phyloP scores from a whole-genome alignment of 2,329 filamentous ascomycete genomes.

The Elsinoe fawcettii region DNA sequence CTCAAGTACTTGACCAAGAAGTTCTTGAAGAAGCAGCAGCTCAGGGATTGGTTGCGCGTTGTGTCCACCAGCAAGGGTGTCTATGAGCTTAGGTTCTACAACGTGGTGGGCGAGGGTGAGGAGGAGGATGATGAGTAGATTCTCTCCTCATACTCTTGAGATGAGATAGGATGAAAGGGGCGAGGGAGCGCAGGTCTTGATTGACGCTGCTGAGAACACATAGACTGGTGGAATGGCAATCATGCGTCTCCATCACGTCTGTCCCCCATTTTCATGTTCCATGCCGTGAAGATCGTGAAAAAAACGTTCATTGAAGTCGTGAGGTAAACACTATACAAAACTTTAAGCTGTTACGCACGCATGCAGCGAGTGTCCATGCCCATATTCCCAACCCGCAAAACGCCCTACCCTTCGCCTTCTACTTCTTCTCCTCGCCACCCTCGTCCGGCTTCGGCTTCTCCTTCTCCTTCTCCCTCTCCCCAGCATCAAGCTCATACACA shows the following conservation, averaged over 20 bases:
- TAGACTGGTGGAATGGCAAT: conserved; percentile 12
- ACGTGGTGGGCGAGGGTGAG: conserved; percentile 96
- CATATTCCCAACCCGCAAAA: too few species aligned
- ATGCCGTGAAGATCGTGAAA: neutral
- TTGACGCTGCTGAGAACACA: conserved; percentile 9
- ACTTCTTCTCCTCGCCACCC: conserved; percentile 17
- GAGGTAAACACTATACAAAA: conserved; percentile 5
- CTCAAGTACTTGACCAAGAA: conserved; percentile 99
- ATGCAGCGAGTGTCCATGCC: neutral
- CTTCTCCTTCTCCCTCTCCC: neutral
- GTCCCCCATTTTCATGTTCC: neutral
- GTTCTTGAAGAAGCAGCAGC: conserved; percentile 99
- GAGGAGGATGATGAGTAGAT: conserved; percentile 98
- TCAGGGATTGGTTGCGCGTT: conserved; percentile 99
- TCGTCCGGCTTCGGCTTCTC: conserved; percentile 20
- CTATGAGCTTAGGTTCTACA: conserved; percentile 99
- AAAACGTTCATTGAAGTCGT: neutral
- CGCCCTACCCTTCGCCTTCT: too few species aligned
- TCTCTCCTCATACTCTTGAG: neutral
- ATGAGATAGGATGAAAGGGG: neutral
- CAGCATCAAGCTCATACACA: conserved; percentile 24
- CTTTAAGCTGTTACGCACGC: neutral
- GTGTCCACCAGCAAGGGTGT: conserved; percentile 97
- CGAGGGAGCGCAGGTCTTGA: conserved; percentile 9
- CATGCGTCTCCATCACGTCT: conserved; percentile 12